Evolutionary conservation across 495 filamentous ascomycete genomes (phyloP), one percentile per base, ranked within the genome.

Genomic region (Penicillium simplicissimum): DNA sequence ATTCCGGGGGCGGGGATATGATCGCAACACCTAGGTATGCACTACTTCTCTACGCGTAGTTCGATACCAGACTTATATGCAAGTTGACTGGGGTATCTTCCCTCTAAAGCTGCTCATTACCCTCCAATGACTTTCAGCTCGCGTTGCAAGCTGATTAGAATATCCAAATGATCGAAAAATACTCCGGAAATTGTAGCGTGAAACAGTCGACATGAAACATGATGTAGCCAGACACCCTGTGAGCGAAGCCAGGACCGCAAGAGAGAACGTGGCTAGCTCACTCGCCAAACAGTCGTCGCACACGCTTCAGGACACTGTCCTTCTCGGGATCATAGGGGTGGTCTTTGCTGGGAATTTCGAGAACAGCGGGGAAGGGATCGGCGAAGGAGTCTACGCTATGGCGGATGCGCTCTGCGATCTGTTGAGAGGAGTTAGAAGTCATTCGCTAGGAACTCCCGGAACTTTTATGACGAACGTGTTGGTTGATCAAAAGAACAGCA

Each of bases 311-410:
- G 37, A 99, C 95, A 72, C 93, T 98, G 76, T 99, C 95, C 81
- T 99, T 99, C 79, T 99, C 95, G 0, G 95, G 95, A 66, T 99
- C 96, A 68, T 98, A 99, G 8, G 95, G 95, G 69, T 99, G 95
- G 72, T 99, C 95, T 82, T 99, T 99, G 80, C 92, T 96, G 33
- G 96, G 96, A 58, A 98, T 98, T 78, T 99, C 96, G 60, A 99
- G 87, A 54, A 85, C 76, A 13, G 82, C 80, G 11, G 82, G 82
- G 65, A 85, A 84, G 8, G 82, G 75, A n/a, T 84, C 82, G 55
- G 81, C 71, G 67, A 77, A 85, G 19, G 77, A 67, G 60, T 85
- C 82, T 35, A 85, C 80, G 45, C 86, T 85, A 73, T 92, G 84
- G 62, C 96, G 84, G 82, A 99, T 99, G 70, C 87, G 86, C 70